Percentiles rank a stretch among this genome's conserved stretches.
Conservation (phyloP, 2,329 filamentous ascomycete species). For the Alternaria dauci region DNA sequence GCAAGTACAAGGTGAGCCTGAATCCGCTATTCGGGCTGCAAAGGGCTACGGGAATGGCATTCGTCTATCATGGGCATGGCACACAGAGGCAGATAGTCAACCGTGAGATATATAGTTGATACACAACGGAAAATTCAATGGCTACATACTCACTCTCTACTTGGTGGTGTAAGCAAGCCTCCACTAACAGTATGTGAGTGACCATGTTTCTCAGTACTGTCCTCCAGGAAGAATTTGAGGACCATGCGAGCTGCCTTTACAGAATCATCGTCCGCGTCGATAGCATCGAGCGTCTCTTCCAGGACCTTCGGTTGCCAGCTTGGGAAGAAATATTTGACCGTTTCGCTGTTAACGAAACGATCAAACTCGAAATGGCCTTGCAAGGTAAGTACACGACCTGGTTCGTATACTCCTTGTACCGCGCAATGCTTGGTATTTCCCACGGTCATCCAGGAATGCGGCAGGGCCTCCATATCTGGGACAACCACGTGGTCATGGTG, state of each 20-base stretch:
- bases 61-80: constrained; percentile 27
- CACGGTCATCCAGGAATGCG: constrained; percentile 28
- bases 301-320: constrained; percentile 34
- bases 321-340: constrained; percentile 48
- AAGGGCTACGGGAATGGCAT: constrained; percentile 22
- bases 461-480: constrained; percentile 23
- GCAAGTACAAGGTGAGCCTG: constrained; percentile 53
- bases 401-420: constrained; percentile 53
- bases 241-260: constrained; percentile 42
- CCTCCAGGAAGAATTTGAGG: constrained; percentile 45
- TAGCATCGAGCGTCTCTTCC: constrained; percentile 26
- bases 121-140: background rate
- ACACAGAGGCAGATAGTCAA: constrained; percentile 15
- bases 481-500: constrained; percentile 48
- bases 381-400: constrained; percentile 52
- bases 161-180: constrained; percentile 28
- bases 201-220: background rate
- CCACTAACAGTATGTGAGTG: constrained; percentile 12
- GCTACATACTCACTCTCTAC: background rate
- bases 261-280: constrained; percentile 42
- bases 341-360: constrained; percentile 52
- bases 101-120: background rate
- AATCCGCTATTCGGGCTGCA: constrained; percentile 10
- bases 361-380: constrained; percentile 59
- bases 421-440: constrained; percentile 46